Conservation (phyloP, 176 grass and related monocot species). For the Musa schizocarpa region DNA sequence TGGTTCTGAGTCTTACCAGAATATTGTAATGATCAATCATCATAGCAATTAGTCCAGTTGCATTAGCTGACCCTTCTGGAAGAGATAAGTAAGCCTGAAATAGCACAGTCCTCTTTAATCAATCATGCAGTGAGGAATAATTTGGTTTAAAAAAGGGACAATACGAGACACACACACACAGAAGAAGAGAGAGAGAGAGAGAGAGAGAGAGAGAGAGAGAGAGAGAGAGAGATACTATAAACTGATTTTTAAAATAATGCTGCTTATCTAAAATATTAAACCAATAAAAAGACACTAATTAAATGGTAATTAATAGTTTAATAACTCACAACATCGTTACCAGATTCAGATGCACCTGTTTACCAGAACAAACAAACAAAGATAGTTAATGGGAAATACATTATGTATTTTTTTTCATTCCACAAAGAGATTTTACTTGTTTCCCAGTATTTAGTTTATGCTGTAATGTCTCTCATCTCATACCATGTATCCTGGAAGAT, state of each 20-base stretch:
- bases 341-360: background rate
- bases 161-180: background rate
- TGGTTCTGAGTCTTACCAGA: conserved; percentile 28
- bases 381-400: no score
- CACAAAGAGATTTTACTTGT: no score
- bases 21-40: conserved; percentile 42
- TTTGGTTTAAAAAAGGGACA: background rate
- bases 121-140: background rate
- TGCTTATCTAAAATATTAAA: background rate
- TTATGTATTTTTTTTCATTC: no score
- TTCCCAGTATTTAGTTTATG: no score
- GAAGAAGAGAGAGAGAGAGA: no score
- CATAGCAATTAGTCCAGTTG: conserved; percentile 57
- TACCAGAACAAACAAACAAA: background rate
- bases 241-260: background rate
- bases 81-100: conserved; percentile 67
- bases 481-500: no score
- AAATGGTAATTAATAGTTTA: background rate
- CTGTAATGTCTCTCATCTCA: no score
- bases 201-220: no score
- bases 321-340: background rate
- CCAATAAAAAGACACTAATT: background rate
- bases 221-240: background rate
- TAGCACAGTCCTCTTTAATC: conserved; percentile 10
- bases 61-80: conserved; percentile 45